Evolutionary conservation across 164 flowering plant genomes (phyloP), one percentile per base, ranked within the genome.

Genomic region (Dillenia turbinata): DNA sequence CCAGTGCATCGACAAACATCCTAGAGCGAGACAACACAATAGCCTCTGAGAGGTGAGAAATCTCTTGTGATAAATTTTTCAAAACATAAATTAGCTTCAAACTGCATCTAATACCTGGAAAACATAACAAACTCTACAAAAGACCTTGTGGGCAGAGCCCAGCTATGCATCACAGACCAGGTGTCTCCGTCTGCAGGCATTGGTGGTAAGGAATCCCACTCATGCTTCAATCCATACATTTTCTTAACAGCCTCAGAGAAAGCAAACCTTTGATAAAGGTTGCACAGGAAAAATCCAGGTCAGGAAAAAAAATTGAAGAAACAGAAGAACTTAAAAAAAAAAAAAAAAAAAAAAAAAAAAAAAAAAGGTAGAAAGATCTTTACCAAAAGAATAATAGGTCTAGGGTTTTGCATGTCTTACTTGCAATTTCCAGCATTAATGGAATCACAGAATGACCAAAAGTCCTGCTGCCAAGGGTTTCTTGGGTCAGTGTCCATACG

Each of bases 361-460:
- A n/a, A n/a, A n/a, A 9, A 14, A 1, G 12, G 54, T 51, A 10
- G 22, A 26, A 52, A n/a, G 40, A 33, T 33, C 40, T 52, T 3
- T 10, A 7, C 19, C 16, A 52, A 52, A 52, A 15, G 22, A 2
- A 49, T 49, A 14, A 61, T n/a, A 60, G 10, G 22, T 61, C 11
- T 17, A 7, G 10, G 9, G 26, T 46, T 16, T 14, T 14, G 33
- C 26, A 14, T 26, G 10, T 55, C 81, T 76, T 83, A 92, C 99
- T 75, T 85, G 89, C 98, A 92, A 70, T 90, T 92, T 66, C 98
- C 99, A 60, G 98, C 95, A 86, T 95, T 95, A 63, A 90, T 67
- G 65, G 97, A 75, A 77, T 95, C 99, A 78, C 99, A 95, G 53
- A 92, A 90, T 60, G 96, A 78, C 98, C 99, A 95, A 69, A 95